Evolutionary conservation across 129 eudicot genomes (phyloP).

Genomic region (Scalesia atractyloides): DNA sequence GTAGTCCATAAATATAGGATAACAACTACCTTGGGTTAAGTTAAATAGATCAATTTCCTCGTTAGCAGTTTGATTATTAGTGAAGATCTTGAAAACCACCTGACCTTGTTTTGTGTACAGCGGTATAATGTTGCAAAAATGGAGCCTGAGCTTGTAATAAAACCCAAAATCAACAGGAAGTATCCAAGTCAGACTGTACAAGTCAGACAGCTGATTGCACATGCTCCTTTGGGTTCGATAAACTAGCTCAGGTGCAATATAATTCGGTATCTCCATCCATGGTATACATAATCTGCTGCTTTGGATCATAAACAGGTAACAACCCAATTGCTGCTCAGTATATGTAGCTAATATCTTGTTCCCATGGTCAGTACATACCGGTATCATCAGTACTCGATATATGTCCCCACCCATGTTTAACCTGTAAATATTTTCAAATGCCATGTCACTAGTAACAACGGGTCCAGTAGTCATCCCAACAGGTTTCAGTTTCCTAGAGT

Average conservation of each 20-base stretch:
- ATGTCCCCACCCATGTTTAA: slow-evolving; percentile 46
- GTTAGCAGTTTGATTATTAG: slow-evolving; percentile 51
- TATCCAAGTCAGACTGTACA: slow-evolving; percentile 43
- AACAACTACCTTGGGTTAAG: slow-evolving; percentile 26
- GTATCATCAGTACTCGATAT: slow-evolving; percentile 22
- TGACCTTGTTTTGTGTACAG: slow-evolving; percentile 17
- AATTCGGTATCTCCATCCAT: slow-evolving; percentile 21
- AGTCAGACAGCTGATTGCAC: slow-evolving; percentile 17
- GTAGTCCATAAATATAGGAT: slow-evolving; percentile 45
- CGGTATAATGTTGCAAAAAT: slow-evolving; percentile 50
- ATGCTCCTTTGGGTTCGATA: slow-evolving; percentile 45
- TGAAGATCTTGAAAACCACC: slow-evolving; percentile 35
- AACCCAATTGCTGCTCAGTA: slow-evolving; percentile 16
- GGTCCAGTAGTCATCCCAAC: slow-evolving; percentile 11
- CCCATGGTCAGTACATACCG: slow-evolving; percentile 45
- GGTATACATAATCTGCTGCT: slow-evolving; percentile 31
- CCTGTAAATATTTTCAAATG: slow-evolving; percentile 39
- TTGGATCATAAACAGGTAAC: background rate
- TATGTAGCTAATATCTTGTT: slow-evolving; percentile 37
- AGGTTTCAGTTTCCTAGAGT: background rate
- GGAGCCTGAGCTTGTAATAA: slow-evolving; percentile 45
- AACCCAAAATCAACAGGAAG: slow-evolving; percentile 54
- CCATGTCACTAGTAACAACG: slow-evolving; percentile 14
- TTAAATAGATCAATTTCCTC: slow-evolving; percentile 26
- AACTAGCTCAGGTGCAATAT: slow-evolving; percentile 48